Conservation (phyloP, 163 green algal genomes). For the Volvox carteri region DNA sequence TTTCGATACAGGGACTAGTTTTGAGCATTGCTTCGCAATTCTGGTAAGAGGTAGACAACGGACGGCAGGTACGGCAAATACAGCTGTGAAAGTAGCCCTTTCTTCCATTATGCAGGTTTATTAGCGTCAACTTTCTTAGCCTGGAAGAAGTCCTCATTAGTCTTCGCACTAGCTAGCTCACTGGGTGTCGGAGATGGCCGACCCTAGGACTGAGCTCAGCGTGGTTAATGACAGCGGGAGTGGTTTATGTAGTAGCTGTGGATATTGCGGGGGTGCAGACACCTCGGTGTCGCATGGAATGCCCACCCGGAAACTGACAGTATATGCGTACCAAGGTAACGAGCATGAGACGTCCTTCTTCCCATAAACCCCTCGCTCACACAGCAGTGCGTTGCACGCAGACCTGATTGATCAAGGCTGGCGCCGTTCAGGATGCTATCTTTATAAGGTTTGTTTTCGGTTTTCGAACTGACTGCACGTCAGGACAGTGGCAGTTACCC, state of each 20-base stretch:
- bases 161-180: too few species aligned
- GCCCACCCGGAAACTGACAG: conserved; percentile 52
- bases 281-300: conserved; percentile 52
- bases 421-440: conserved; percentile 68
- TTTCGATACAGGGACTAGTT: too few species aligned
- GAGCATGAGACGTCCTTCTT: neutral
- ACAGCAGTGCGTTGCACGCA: conserved; percentile 10
- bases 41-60: too few species aligned
- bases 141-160: too few species aligned
- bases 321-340: conserved; percentile 69
- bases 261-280: conserved; percentile 14
- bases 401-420: conserved; percentile 76
- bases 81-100: too few species aligned
- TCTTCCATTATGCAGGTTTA: too few species aligned
- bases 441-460: conserved; percentile 75
- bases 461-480: too few species aligned
- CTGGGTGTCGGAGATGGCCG: too few species aligned
- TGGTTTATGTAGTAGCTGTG: neutral
- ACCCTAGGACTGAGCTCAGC: conserved; percentile 7
- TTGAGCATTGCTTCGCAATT: too few species aligned
- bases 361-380: neutral
- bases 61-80: too few species aligned
- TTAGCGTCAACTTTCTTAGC: too few species aligned
- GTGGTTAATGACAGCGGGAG: neutral
- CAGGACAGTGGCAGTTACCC: too few species aligned